A percentile compares a stretch with the other conserved stretches of the same genome.
phyloP scores from a whole-genome alignment of 164 flowering plant genomes.

The Macadamia integrifolia region DNA sequence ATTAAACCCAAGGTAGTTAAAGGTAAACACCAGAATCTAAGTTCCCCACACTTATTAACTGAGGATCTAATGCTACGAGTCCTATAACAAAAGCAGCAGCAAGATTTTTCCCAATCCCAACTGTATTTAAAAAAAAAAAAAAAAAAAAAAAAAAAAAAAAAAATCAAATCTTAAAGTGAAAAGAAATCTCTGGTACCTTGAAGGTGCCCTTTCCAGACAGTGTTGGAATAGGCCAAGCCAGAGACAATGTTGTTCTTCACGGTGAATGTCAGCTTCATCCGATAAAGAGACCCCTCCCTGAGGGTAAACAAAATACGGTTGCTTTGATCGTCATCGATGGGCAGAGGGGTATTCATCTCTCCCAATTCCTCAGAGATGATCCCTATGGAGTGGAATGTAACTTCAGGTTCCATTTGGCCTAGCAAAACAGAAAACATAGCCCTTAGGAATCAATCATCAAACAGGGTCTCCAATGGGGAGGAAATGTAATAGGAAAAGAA shows the following conservation, averaged over 20 bases:
- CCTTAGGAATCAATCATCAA: background rate
- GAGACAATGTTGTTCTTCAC: conserved; percentile 73
- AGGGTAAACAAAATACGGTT: conserved; percentile 40
- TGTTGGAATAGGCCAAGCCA: conserved; percentile 60
- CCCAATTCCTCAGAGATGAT: conserved; percentile 45
- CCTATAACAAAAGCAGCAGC: no score
- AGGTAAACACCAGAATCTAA: no score
- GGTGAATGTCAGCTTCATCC: conserved; percentile 51
- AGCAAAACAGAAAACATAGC: conserved; percentile 2
- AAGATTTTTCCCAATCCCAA: no score
- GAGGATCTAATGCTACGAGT: no score
- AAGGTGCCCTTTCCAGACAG: conserved; percentile 67
- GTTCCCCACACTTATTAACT: no score
- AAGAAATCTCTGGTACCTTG: conserved; percentile 37
- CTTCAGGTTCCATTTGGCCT: conserved; percentile 77
- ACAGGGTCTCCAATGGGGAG: background rate
- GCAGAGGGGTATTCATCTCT: conserved; percentile 48
- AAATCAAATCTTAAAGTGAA: background rate
- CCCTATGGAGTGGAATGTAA: conserved; percentile 59
- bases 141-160: no score
- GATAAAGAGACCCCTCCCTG: conserved; percentile 60
- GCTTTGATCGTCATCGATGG: conserved; percentile 29
- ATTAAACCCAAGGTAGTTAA: no score
- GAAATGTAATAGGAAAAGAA: background rate
- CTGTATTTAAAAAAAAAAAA: no score